phyloP scores from a whole-genome alignment of 2,329 filamentous ascomycete genomes.

The Cladosporium austrohemisphaericum region DNA sequence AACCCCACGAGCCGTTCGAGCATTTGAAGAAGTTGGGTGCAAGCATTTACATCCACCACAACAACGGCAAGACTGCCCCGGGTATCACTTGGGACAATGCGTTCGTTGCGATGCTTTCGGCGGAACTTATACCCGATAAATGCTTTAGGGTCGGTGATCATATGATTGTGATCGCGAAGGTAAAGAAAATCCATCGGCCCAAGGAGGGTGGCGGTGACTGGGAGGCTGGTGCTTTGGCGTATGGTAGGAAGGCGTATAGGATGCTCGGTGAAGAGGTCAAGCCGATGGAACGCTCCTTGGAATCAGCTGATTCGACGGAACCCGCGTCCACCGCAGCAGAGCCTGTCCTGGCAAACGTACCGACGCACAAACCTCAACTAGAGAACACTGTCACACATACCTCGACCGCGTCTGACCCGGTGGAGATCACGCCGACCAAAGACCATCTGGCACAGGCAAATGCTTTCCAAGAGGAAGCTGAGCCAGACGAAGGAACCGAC shows the following conservation, averaged over 20 bases:
- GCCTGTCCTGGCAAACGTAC: too few species aligned
- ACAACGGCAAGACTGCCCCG: not conserved
- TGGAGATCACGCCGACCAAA: too few species aligned
- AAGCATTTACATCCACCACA: not conserved
- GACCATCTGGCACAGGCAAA: too few species aligned
- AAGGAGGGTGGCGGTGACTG: too few species aligned
- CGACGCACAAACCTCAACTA: not conserved
- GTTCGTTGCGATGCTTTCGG: constrained; percentile 33
- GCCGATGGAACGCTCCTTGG: not conserved
- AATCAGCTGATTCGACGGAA: too few species aligned
- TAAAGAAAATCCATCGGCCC: constrained; percentile 19
- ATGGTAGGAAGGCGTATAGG: constrained; percentile 22
- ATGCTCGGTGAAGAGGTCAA: constrained; percentile 17
- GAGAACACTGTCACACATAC: too few species aligned
- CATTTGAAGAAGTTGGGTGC: constrained; percentile 11
- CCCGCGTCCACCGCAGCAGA: not conserved
- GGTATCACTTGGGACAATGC: constrained; percentile 14
- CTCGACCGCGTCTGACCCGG: too few species aligned
- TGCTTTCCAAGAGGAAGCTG: too few species aligned
- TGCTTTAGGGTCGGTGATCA: constrained; percentile 45
- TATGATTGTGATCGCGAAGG: constrained; percentile 44
- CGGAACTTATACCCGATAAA: constrained; percentile 35
- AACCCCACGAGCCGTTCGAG: constrained; percentile 23
- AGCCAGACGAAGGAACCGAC: too few species aligned
- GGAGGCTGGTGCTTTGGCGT: constrained; percentile 18